Evolutionary conservation across 345 rosid genomes (phyloP), one percentile per base, ranked within the genome.

Genomic region (Sonneratia alba): DNA sequence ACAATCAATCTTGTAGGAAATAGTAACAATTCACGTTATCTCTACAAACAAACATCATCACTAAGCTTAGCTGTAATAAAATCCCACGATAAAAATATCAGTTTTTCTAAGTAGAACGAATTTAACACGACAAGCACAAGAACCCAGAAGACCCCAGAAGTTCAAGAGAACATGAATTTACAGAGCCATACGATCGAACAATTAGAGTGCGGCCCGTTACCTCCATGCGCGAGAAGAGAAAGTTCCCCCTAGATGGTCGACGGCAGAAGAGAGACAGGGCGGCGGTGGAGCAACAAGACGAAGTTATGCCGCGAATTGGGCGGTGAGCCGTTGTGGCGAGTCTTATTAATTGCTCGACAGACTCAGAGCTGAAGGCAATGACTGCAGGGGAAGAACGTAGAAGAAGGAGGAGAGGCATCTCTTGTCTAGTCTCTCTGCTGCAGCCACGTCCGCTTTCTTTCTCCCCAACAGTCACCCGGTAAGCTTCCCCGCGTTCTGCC

Each of bases 211-310:
- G 45, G 19, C 8, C 21, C 14, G 14, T 32, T 51, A 72, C 75
- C 75, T 72, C 75, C 75, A 72, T 72, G 43, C 55, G 75, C 21
- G 70, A 72, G 62, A 64, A 72, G 47, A 64, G 62, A 36, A 53
- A 63, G 57, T 32, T 47, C 6, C 68, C 69, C 43, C 10, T 45
- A 45, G 70, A 65, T 59, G 75, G 66, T 12, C 69, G 75, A 34
- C 75, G 70, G 37, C 70, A 21, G 70, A n/a, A 49, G 48, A 72
- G 63, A 27, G 48, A 22, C 59, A 72, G 34, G 4, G 70, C 34
- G 13, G 70, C 36, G 59, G 12, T n/a, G 38, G 45, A 12, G 43
- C 32, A 15, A 24, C 27, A 12, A 32, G 47, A 40, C 38, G 73
- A 70, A 19, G 47, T 3, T 40, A 42, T 9, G 63, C 45, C 0